Base-by-base conservation (phyloP, 2,329 filamentous ascomycete species). In the Penicillium sp. region DNA sequence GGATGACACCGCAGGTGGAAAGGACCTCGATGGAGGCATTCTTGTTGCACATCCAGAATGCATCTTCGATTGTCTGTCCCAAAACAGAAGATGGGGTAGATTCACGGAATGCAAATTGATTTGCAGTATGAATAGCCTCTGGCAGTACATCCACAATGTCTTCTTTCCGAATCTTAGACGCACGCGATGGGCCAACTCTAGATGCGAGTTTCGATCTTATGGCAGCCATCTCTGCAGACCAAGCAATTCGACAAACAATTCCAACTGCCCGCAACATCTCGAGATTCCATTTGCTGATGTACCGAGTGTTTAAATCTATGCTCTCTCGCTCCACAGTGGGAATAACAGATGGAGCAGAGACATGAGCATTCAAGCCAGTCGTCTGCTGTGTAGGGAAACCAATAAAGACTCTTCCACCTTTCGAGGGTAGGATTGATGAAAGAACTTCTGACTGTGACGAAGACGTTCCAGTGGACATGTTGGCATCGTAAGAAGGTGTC, bases 351-450 rank as follows among this genome's bases (percentile, higher is more conserved):
- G 92, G 94, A 0, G 94, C 94, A 13, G 93, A 97, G 31, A 99
- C 89, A 73, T 99, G 94, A 71, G 95, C 89, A 16, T 93, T 90
- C 29, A 93, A 87, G 53, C 93, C 94, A 0, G 95, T 99, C 0
- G 94, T 99, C 77, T 99, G 94, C 65, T 93, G 92, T 1, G 94
- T 99, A 3, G 94, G 93, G 70, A 99, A 99, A 0, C 94, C 94
- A 68, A 99, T 99, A 69, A 97, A 99, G 53, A 99, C 90, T 52
- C 91, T 87, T 7, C 94, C 94, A 65, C 90, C 90, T 72, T 92
- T 95, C 56, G 85, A 91, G 2, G 94, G 94, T 5, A 97, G 77
- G 1, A 99, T 92, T 1, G 92, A 94, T 1, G 89, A 85, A 72
- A 99, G 97, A 8, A 99, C 87, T 69, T 96, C 91, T 29, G 72